Evolutionary conservation across 2,329 filamentous ascomycete species (phyloP).

Genomic region (Dactylellina haptotyla): DNA sequence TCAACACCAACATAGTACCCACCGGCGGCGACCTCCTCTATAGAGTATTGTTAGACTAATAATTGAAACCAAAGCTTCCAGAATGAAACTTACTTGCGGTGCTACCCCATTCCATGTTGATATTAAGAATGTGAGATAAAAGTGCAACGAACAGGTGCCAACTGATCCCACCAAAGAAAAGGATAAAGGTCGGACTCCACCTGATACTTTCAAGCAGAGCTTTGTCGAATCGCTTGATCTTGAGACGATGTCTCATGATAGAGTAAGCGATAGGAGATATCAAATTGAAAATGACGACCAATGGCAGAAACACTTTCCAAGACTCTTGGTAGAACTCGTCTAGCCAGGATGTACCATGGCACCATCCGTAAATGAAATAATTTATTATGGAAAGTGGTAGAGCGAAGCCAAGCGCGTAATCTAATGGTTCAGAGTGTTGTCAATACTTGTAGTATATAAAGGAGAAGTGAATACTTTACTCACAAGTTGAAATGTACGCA

Average conservation of each 20-base stretch:
- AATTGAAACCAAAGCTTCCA: neutral
- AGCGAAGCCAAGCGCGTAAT: slow-evolving; percentile 26
- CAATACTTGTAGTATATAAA: neutral
- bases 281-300: slow-evolving; percentile 73
- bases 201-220: slow-evolving; percentile 69
- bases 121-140: slow-evolving; percentile 63
- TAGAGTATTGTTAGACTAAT: neutral
- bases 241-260: slow-evolving; percentile 71
- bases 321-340: slow-evolving; percentile 73
- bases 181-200: slow-evolving; percentile 69
- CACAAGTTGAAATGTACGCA: slow-evolving; percentile 77
- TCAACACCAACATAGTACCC: slow-evolving; percentile 21
- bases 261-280: slow-evolving; percentile 66
- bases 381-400: slow-evolving; percentile 19
- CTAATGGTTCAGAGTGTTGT: neutral
- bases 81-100: slow-evolving; percentile 47
- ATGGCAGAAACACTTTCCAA: slow-evolving; percentile 72
- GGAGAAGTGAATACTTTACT: slow-evolving; percentile 64
- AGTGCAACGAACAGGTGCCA: slow-evolving; percentile 63
- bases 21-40: neutral
- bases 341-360: slow-evolving; percentile 5
- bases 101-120: slow-evolving; percentile 62
- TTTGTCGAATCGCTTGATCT: slow-evolving; percentile 66
- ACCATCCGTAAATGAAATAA: slow-evolving; percentile 25
- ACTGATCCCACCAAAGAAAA: slow-evolving; percentile 64